These are phyloP conservation scores for Ogataea thermomethanolica DNA, from an alignment of 805 yeast species.

Conservation along the genomic window DNA sequence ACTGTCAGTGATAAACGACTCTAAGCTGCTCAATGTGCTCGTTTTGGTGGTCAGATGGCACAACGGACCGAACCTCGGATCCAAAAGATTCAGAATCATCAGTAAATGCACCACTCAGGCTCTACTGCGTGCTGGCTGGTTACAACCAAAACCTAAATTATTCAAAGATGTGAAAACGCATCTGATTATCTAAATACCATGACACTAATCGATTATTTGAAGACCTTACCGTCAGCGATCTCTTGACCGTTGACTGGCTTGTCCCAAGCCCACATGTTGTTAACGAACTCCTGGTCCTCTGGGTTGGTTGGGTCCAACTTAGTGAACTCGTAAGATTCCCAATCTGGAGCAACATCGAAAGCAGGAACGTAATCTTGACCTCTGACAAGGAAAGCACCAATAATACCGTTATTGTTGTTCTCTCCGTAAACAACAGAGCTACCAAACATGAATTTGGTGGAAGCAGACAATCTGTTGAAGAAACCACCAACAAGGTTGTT, in stretches of 20 bases:
- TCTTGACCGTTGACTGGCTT: constrained; percentile 83
- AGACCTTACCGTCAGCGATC: constrained; percentile 96
- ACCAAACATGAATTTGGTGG: constrained; percentile 94
- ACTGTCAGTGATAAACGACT: constrained; percentile 49
- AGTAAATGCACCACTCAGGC: constrained; percentile 53
- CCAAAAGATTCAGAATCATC: constrained; percentile 67
- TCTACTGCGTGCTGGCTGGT: constrained; percentile 37
- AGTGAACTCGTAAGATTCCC: constrained; percentile 88
- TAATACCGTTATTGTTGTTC: constrained; percentile 96
- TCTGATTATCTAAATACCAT: constrained; percentile 8
- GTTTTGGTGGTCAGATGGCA: constrained; percentile 79
- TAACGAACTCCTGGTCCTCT: constrained; percentile 74
- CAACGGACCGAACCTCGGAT: constrained; percentile 74
- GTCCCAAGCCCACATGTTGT: constrained; percentile 98
- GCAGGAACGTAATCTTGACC: constrained; percentile 92
- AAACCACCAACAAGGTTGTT: constrained; percentile 97
- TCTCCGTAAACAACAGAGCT: constrained; percentile 94
- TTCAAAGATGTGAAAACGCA: constrained; percentile 11
- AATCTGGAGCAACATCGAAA: constrained; percentile 97
- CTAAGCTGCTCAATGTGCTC: constrained; percentile 49
- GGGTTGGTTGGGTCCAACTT: constrained; percentile 77
- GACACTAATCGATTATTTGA: constrained; percentile 55
- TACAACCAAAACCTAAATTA: constrained; percentile 5
- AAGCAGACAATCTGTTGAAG: constrained; percentile 90
- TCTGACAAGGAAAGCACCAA: constrained; percentile 92